A percentile compares a stretch with the other conserved stretches of the same genome.
phyloP scores from a whole-genome alignment of 139 green algal genomes.

The Coelastrella sp. region DNA sequence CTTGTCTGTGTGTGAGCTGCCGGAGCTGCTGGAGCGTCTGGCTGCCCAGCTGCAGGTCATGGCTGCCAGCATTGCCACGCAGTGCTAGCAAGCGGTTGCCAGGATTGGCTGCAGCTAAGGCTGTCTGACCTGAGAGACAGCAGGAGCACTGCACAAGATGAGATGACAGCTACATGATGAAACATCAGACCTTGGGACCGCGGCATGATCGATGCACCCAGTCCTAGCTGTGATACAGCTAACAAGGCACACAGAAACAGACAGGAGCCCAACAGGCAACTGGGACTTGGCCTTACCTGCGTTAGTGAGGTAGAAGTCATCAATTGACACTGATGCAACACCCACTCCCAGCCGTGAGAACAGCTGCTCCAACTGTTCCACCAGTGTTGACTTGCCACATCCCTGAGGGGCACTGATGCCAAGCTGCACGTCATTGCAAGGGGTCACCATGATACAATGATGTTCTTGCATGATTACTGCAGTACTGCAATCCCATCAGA shows the following conservation, averaged over 20 bases:
- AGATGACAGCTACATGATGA: background rate
- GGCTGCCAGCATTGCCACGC: conserved; percentile 93
- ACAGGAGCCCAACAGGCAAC: too few species aligned
- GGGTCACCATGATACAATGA: background rate
- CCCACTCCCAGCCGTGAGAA: conserved; percentile 72
- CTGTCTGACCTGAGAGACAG: conserved; percentile 33
- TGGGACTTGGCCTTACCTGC: background rate
- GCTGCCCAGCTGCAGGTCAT: conserved; percentile 92
- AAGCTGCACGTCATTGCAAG: conserved; percentile 60
- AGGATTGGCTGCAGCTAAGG: conserved; percentile 64
- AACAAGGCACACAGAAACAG: too few species aligned
- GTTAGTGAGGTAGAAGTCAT: conserved; percentile 97
- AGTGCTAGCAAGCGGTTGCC: conserved; percentile 90
- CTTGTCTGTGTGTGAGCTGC: conserved; percentile 43
- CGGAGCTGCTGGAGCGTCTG: conserved; percentile 74
- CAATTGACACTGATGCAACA: conserved; percentile 90
- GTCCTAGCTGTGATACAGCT: too few species aligned
- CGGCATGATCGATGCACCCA: too few species aligned
- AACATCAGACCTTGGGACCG: too few species aligned
- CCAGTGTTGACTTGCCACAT: conserved; percentile 97
- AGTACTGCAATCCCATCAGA: background rate
- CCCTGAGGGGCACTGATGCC: conserved; percentile 94
- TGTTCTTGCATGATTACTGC: background rate
- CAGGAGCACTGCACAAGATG: background rate
- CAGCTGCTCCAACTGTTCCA: conserved; percentile 89